Evolutionary conservation across 2,329 filamentous ascomycete genomes (phyloP).

Genomic region (Alternaria viburni): DNA sequence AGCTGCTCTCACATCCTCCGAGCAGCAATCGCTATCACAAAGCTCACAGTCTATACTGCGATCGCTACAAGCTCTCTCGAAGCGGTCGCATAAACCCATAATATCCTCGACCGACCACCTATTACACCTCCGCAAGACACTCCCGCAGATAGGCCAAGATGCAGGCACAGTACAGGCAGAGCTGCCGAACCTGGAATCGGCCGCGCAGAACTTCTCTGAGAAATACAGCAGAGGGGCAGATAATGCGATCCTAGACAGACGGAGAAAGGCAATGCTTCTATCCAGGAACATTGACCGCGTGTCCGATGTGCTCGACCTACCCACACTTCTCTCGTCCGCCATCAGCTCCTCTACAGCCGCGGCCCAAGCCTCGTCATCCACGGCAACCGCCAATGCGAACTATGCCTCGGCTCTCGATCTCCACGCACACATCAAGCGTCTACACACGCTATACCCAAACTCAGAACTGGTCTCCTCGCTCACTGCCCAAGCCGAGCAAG

Average conservation of each 20-base stretch:
- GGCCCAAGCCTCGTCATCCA: constrained; percentile 48
- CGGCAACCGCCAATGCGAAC: constrained; percentile 63
- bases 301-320: constrained; percentile 89
- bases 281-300: constrained; percentile 87
- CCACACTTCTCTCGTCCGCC: constrained; percentile 81
- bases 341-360: constrained; percentile 64
- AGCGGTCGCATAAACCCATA: constrained; percentile 84
- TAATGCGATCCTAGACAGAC: constrained; percentile 67
- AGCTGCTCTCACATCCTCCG: constrained; percentile 72
- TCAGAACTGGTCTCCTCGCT: constrained; percentile 78
- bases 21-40: constrained; percentile 81
- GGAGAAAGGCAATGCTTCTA: constrained; percentile 81
- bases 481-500: constrained; percentile 77
- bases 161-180: constrained; percentile 71
- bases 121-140: constrained; percentile 70
- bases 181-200: constrained; percentile 79
- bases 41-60: constrained; percentile 80
- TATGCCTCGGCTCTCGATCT: constrained; percentile 91
- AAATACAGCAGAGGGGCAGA: constrained; percentile 79
- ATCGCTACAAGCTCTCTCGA: constrained; percentile 85
- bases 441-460: constrained; percentile 81
- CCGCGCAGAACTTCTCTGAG: constrained; percentile 79
- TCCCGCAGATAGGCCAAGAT: constrained; percentile 73
- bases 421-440: constrained; percentile 87
- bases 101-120: constrained; percentile 82